Percentiles rank a stretch among this genome's conserved stretches.
These are phyloP conservation scores for Geotrichum carabidarum DNA, from an alignment of 1,139 yeast genomes.

Conservation along the genomic window DNA sequence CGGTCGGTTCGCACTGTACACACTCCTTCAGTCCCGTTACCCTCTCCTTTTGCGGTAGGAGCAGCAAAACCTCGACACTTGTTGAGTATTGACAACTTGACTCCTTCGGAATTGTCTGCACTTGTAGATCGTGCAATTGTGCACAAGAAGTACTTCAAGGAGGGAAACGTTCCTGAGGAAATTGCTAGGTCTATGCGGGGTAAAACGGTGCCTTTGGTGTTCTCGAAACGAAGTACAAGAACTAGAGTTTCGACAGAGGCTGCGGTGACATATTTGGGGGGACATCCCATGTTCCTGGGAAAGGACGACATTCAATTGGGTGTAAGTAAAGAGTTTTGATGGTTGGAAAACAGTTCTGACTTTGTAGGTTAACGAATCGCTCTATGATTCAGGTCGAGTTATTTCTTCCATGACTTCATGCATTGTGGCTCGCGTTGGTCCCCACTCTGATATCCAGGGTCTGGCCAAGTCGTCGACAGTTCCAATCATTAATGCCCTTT, in stretches of 20 bases:
- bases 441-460: slow-evolving; percentile 74
- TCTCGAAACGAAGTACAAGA: slow-evolving; percentile 88
- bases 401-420: slow-evolving; percentile 93
- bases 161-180: slow-evolving; percentile 27
- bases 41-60: slow-evolving; percentile 9
- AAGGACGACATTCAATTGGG: slow-evolving; percentile 95
- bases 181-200: slow-evolving; percentile 49
- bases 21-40: slow-evolving; percentile 15
- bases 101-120: slow-evolving; percentile 60
- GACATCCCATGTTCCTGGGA: slow-evolving; percentile 93
- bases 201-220: slow-evolving; percentile 73
- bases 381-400: slow-evolving; percentile 82
- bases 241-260: slow-evolving; percentile 94
- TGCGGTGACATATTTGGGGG: slow-evolving; percentile 90
- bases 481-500: slow-evolving; percentile 87
- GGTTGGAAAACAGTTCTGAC: slow-evolving; percentile 30
- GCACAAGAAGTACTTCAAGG: slow-evolving; percentile 32
- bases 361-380: slow-evolving; percentile 59
- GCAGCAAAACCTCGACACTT: slow-evolving; percentile 52
- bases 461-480: slow-evolving; percentile 63
- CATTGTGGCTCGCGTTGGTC: slow-evolving; percentile 90
- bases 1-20: slow-evolving; percentile 12
- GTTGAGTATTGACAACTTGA: slow-evolving; percentile 69
- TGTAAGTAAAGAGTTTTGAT: slow-evolving; percentile 3
- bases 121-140: slow-evolving; percentile 47